Conservation (phyloP, 2,329 filamentous ascomycete species). For the Chaetomiaceae sp. region DNA sequence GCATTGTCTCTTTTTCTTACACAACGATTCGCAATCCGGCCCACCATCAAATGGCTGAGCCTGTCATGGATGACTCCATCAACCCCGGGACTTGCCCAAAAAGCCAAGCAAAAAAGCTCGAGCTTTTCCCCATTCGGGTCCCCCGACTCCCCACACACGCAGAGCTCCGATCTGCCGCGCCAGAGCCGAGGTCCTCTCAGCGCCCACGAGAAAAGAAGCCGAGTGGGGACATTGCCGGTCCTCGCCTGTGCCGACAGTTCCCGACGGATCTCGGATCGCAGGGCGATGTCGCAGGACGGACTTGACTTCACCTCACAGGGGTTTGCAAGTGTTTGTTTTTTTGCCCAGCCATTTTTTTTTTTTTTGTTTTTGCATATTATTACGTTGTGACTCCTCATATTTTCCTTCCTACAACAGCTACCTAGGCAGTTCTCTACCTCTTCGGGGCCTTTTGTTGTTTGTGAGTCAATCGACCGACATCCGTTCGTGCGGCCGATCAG, state of each 20-base stretch:
- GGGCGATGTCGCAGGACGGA: slow-evolving; percentile 4
- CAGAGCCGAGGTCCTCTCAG: slow-evolving; percentile 28
- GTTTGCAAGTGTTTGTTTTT: background rate
- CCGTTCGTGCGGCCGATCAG: background rate
- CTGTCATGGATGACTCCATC: too few species aligned
- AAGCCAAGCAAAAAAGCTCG: slow-evolving; percentile 15
- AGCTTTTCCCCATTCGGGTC: background rate
- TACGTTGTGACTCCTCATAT: slow-evolving; percentile 13
- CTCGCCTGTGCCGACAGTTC: slow-evolving; percentile 21
- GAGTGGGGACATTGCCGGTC: slow-evolving; percentile 10
- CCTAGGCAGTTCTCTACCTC: too few species aligned
- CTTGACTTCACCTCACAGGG: too few species aligned
- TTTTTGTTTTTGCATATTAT: slow-evolving; percentile 5
- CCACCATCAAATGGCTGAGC: too few species aligned
- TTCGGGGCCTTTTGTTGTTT: background rate
- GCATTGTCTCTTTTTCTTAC: too few species aligned
- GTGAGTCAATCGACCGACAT: background rate
- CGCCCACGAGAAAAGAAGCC: background rate
- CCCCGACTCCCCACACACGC: slow-evolving; percentile 7
- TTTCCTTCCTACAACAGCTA: too few species aligned
- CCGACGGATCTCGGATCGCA: slow-evolving; percentile 14
- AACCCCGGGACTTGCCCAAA: too few species aligned
- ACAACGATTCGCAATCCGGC: too few species aligned
- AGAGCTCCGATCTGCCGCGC: slow-evolving; percentile 27
- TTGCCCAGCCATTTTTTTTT: slow-evolving; percentile 5